Base-by-base conservation (phyloP, 2,329 filamentous ascomycete species). In the Elsinoe ampelina region DNA sequence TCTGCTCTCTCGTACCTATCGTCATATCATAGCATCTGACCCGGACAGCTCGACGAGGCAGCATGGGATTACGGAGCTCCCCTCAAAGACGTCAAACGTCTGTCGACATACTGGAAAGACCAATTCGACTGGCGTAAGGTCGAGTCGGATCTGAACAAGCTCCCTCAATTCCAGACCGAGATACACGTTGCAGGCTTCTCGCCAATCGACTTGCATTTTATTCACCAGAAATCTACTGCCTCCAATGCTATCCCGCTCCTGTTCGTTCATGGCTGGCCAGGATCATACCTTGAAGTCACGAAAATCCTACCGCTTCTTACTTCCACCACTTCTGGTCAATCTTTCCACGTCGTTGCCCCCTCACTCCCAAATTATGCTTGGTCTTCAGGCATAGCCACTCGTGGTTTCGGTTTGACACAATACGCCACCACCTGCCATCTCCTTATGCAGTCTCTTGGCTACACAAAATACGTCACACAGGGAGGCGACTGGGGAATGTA, bases 401-500 rank as follows among this genome's bases (percentile, higher is more conserved):
- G 72, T 57, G 82, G 82, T 0, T 86, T 86, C 59, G 77, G 74
- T 2, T 63, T 81, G 13, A 72, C 73, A 17, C 79, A 85, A 61
- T 84, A 85, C 62, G 82, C 82, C 2, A 81, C 88, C 66, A 76
- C 77, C 0, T 73, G 81, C 61, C 80, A 89, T 67, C 82, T 81
- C 57, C 70, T 89, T 7, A 90, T 90, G 86, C 69, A 79, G 5
- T 75, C 77, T 11, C 75, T 89, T 2, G 84, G 84, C 0, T 89
- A 86, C 65, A 61, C 75, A 2, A 72, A 81, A 70, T 87, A 85
- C 58, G 66, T 72, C 1, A 72, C 74, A 5, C 72, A 87, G 69
- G 84, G 83, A 60, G 86, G 86, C 12, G 85, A 89, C 64, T 88
- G 84, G 85, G 86, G 85, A 15, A 82, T 77, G 65, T 75, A 77